Evolutionary conservation across 805 yeast species (phyloP).

Genomic region (Metschnikowia chrysomelidarum): DNA sequence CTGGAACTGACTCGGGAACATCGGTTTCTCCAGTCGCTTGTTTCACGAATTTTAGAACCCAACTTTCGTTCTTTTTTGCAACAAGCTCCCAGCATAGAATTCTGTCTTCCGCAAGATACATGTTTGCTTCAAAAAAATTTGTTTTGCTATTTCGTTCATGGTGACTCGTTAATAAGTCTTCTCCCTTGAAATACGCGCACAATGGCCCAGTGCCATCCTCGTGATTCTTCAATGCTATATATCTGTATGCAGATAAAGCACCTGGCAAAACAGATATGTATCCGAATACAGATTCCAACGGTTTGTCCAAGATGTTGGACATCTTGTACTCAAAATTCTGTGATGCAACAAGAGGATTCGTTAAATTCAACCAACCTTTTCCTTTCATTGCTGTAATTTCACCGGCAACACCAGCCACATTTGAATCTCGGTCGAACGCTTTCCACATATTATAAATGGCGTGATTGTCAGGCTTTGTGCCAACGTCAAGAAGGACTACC

Average conservation of each 20-base stretch:
- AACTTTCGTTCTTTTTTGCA: conserved; percentile 25
- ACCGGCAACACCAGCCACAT: conserved; percentile 99
- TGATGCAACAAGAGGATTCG: conserved; percentile 92
- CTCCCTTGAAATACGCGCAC: conserved; percentile 87
- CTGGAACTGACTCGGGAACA: conserved; percentile 28
- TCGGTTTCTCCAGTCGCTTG: conserved; percentile 33
- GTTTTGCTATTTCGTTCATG: conserved; percentile 42
- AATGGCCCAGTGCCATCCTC: conserved; percentile 93
- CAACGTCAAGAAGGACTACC: conserved; percentile 89
- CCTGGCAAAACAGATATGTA: conserved; percentile 94
- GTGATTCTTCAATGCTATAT: conserved; percentile 78
- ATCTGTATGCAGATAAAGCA: conserved; percentile 92
- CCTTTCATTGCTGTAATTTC: conserved; percentile 96
- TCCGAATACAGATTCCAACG: conserved; percentile 89
- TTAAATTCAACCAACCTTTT: conserved; percentile 71
- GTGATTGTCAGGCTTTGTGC: conserved; percentile 87
- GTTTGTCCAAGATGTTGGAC: conserved; percentile 95
- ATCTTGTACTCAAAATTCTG: conserved; percentile 96
- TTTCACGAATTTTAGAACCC: conserved; percentile 31
- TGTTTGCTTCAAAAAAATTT: conserved; percentile 87
- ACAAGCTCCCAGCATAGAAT: conserved; percentile 31
- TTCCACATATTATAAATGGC: conserved; percentile 96
- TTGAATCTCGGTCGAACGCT: conserved; percentile 92
- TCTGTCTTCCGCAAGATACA: conserved; percentile 32
- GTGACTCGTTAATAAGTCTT: conserved; percentile 42